Conservation (phyloP, 2,329 filamentous ascomycete species). For the Diaporthe sp. region DNA sequence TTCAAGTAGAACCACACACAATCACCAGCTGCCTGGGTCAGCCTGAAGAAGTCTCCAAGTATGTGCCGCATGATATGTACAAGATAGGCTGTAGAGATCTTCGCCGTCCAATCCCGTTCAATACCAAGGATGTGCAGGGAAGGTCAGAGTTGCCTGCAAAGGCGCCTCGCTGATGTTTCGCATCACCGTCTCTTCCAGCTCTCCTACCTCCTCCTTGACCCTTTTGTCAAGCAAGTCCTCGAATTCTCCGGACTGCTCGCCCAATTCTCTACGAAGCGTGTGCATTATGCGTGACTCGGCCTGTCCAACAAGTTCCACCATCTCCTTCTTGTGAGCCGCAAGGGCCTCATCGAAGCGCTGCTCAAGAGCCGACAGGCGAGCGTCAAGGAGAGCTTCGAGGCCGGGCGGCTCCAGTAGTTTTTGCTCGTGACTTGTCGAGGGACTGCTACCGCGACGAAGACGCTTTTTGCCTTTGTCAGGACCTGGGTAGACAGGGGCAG, state of each 20-base stretch:
- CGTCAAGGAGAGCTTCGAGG: slow-evolving; percentile 18
- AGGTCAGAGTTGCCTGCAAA: slow-evolving; percentile 26
- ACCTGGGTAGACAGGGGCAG: not conserved
- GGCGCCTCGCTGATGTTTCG: slow-evolving; percentile 32
- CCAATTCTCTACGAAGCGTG: slow-evolving; percentile 12
- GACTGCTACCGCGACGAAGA: slow-evolving; percentile 15
- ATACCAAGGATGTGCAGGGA: slow-evolving; percentile 35
- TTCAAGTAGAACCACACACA: no score
- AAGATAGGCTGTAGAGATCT: not conserved
- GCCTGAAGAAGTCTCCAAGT: not conserved
- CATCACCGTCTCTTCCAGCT: slow-evolving; percentile 33
- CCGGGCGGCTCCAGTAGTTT: not conserved
- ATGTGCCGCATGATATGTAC: not conserved
- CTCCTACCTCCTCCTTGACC: slow-evolving; percentile 20
- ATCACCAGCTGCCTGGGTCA: not conserved
- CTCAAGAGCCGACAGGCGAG: slow-evolving; percentile 10
- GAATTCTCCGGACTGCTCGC: slow-evolving; percentile 4
- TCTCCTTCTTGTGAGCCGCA: slow-evolving; percentile 10
- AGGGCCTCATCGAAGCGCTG: slow-evolving; percentile 24
- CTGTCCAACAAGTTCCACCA: slow-evolving; percentile 18
- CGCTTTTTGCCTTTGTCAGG: slow-evolving; percentile 28
- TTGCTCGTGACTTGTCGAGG: not conserved
- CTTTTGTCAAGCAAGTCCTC: not conserved
- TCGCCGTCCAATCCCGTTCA: not conserved
- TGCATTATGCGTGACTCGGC: slow-evolving; percentile 6